Conservation (phyloP, 2,329 filamentous ascomycete genomes). For the Dryadomyces quercivorus region DNA sequence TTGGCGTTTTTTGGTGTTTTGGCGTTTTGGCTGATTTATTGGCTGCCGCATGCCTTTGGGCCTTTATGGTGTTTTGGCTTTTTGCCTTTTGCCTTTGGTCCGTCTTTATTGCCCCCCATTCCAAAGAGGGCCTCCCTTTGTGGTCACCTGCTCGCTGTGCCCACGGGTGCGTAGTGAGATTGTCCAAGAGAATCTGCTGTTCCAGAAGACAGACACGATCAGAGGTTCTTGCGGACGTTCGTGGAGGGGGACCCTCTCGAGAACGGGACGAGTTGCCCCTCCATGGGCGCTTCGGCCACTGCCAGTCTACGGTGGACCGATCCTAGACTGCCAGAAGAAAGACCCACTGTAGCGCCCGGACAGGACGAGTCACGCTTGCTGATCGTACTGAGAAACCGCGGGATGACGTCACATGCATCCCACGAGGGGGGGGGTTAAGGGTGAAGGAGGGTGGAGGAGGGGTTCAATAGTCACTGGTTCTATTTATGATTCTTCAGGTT, state of each 20-base stretch:
- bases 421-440: neutral
- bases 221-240: neutral
- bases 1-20: neutral
- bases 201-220: neutral
- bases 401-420: constrained; percentile 2
- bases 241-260: neutral
- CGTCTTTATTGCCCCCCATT: too few species aligned
- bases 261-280: neutral
- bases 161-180: neutral
- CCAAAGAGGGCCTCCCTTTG: too few species aligned
- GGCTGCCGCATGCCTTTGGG: too few species aligned
- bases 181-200: neutral
- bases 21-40: neutral
- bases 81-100: too few species aligned
- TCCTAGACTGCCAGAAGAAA: neutral
- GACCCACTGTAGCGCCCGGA: neutral
- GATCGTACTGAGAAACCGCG: neutral
- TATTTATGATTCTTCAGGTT: too few species aligned
- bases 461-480: too few species aligned
- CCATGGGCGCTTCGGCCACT: neutral
- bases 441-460: too few species aligned
- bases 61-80: too few species aligned
- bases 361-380: neutral
- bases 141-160: too few species aligned
- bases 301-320: neutral